Evolutionary conservation across 495 filamentous ascomycete species (phyloP).

Genomic region (Podospora pseudocomata): DNA sequence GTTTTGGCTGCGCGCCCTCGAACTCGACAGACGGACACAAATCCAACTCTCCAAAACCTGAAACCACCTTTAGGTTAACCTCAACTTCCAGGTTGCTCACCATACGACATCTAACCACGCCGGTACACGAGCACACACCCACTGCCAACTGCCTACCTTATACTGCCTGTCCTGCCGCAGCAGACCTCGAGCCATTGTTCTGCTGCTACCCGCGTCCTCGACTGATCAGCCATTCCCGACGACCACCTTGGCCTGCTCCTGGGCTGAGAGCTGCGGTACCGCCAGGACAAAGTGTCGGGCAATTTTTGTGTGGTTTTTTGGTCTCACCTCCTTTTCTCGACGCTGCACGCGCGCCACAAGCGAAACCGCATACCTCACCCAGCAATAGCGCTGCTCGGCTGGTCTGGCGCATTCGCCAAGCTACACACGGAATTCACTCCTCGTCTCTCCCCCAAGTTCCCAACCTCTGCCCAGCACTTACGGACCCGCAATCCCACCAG

Average conservation of each 20-base stretch:
- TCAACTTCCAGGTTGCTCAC: background rate
- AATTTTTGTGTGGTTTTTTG: background rate
- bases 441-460: constrained; percentile 4
- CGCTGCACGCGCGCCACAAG: constrained; percentile 1
- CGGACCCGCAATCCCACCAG: constrained; percentile 5
- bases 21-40: background rate
- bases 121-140: background rate
- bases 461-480: constrained; percentile 9
- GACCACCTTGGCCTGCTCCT: background rate
- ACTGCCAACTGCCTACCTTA: background rate
- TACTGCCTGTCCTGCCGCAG: background rate
- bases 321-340: background rate
- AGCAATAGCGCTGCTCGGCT: constrained; percentile 3
- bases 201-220: constrained; percentile 17
- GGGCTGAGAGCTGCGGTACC: background rate
- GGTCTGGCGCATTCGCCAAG: constrained; percentile 5
- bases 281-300: background rate
- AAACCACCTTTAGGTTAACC: background rate
- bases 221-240: constrained; percentile 10
- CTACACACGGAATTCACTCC: background rate
- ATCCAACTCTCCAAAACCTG: background rate
- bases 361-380: background rate
- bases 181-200: constrained; percentile 18
- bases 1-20: constrained; percentile 7
- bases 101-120: background rate